Conservation (phyloP, 495 filamentous ascomycete genomes). For the Penicillium paradoxum region DNA sequence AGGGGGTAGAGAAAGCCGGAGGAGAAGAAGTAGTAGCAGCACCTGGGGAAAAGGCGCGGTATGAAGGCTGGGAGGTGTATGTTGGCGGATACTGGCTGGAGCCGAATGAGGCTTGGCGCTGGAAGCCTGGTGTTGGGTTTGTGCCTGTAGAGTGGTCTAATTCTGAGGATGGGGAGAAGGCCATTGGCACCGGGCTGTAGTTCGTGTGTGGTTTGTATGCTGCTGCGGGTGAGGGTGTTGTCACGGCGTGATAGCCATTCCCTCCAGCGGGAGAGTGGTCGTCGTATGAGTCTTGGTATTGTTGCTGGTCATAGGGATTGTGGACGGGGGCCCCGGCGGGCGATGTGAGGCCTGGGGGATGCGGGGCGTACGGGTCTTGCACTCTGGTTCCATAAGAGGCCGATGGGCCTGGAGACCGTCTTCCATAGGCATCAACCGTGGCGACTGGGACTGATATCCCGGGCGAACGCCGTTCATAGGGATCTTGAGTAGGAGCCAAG, state of each 20-base stretch:
- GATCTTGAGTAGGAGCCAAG: conserved; percentile 7
- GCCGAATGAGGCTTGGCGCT: conserved; percentile 30
- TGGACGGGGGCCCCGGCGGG: conserved; percentile 18
- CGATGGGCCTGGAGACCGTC: neutral
- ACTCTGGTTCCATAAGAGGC: neutral
- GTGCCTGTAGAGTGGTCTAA: neutral
- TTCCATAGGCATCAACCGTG: conserved; percentile 11
- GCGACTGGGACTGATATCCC: conserved; percentile 4
- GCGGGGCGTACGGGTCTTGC: conserved; percentile 13
- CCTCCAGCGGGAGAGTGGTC: conserved; percentile 4
- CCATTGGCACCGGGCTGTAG: conserved; percentile 17
- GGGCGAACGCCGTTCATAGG: conserved; percentile 18
- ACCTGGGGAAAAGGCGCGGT: conserved; percentile 25
- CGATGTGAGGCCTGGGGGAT: conserved; percentile 23
- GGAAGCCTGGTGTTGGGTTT: conserved; percentile 11
- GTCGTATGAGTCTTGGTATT: conserved; percentile 24
- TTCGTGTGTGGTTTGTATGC: conserved; percentile 22
- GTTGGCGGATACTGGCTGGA: conserved; percentile 27
- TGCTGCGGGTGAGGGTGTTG: conserved; percentile 19
- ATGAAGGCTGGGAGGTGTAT: conserved; percentile 24
- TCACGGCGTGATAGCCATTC: conserved; percentile 17
- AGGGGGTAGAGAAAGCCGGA: conserved; percentile 28
- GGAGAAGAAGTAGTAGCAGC: conserved; percentile 28
- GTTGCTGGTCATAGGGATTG: conserved; percentile 20
- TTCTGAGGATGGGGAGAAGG: conserved; percentile 14